Conservation (phyloP, 1,284 basidiomycete species). For the Sanghuangporus sanghuang region DNA sequence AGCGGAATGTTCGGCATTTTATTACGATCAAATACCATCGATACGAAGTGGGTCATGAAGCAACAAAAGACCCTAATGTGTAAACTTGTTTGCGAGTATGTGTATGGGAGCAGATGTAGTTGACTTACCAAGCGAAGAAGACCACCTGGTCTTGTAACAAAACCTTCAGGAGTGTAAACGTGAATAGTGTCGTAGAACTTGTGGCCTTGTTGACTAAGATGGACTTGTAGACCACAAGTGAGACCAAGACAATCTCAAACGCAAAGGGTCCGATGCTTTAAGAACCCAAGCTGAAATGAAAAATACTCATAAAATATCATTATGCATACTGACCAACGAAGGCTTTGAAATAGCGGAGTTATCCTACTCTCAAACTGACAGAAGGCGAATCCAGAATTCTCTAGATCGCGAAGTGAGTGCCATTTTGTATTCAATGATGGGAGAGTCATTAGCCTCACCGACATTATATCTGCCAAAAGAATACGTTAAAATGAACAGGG, state of each 20-base stretch:
- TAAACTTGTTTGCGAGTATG: background rate
- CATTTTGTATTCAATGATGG: background rate
- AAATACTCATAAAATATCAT: constrained; percentile 38
- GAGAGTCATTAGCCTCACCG: background rate
- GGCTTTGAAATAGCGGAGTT: background rate
- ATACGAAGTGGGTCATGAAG: background rate
- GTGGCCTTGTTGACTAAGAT: background rate
- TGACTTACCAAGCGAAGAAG: constrained; percentile 29
- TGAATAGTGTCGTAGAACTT: background rate
- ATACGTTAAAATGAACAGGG: background rate
- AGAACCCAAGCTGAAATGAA: constrained; percentile 67
- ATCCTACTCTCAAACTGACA: background rate
- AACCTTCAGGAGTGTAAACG: background rate
- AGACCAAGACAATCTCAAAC: constrained; percentile 88
- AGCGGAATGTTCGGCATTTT: background rate
- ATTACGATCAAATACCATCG: background rate
- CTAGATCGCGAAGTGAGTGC: background rate
- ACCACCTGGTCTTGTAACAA: constrained; percentile 61
- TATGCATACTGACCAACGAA: background rate
- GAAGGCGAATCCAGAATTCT: background rate
- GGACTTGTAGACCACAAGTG: constrained; percentile 71
- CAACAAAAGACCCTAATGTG: background rate
- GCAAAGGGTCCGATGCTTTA: constrained; percentile 79
- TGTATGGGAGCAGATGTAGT: background rate
- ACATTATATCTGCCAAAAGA: background rate